phyloP scores from a whole-genome alignment of 2,329 filamentous ascomycete genomes.

The Fusarium sp. region DNA sequence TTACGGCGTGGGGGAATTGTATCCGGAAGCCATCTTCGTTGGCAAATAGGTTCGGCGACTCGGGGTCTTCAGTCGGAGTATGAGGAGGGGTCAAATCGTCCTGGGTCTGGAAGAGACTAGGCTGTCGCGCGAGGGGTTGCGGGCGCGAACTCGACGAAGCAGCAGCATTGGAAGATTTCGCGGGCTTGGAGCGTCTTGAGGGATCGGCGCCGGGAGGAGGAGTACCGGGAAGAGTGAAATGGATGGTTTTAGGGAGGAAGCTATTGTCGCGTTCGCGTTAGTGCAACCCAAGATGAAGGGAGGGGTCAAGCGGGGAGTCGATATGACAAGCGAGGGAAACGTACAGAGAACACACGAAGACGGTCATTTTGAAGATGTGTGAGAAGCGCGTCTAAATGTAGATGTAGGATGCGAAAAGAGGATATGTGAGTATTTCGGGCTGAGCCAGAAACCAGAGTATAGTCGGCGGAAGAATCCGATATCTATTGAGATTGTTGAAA shows the following conservation, averaged over 20 bases:
- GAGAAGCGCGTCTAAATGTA: conserved; percentile 12
- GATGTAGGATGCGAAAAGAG: conserved; percentile 2
- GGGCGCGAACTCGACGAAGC: conserved; percentile 36
- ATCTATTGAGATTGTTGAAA: conserved; percentile 20
- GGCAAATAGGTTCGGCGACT: conserved; percentile 61
- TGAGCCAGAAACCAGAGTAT: not conserved
- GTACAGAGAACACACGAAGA: conserved; percentile 57
- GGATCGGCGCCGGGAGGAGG: conserved; percentile 54
- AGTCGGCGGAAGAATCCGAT: conserved; percentile 12
- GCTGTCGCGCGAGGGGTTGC: conserved; percentile 53
- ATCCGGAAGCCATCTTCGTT: conserved; percentile 70
- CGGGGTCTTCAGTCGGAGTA: conserved; percentile 62
- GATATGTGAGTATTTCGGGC: conserved; percentile 12
- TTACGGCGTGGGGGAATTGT: conserved; percentile 65
- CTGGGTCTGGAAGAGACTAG: conserved; percentile 65
- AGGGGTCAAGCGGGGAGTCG: conserved; percentile 28
- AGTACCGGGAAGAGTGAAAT: conserved; percentile 78
- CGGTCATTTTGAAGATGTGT: conserved; percentile 51
- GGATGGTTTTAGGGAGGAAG: conserved; percentile 91
- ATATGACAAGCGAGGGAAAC: conserved; percentile 24
- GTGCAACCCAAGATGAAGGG: conserved; percentile 16
- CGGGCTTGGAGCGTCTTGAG: conserved; percentile 45
- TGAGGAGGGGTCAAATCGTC: conserved; percentile 66
- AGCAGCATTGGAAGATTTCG: conserved; percentile 27
- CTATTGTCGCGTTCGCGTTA: conserved; percentile 58